Evolutionary conservation across 2,329 filamentous ascomycete genomes (phyloP).

Genomic region (Bipolaris oryzae): DNA sequence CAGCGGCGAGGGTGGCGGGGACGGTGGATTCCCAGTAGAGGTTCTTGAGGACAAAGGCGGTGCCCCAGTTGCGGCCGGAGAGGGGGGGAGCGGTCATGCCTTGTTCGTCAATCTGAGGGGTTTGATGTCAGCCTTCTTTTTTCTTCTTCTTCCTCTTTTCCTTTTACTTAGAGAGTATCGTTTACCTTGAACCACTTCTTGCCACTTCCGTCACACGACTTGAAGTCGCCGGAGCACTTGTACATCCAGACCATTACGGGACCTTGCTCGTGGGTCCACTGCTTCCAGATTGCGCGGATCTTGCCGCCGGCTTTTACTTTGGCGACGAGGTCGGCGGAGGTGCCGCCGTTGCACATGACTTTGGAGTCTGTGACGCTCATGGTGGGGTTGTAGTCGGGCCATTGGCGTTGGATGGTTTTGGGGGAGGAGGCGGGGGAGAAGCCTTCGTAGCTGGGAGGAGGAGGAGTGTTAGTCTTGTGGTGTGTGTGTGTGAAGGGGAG

Average conservation of each 20-base stretch:
- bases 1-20: conserved; percentile 52
- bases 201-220: conserved; percentile 58
- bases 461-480: conserved; percentile 26
- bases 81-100: conserved; percentile 56
- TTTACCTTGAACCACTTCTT: conserved; percentile 66
- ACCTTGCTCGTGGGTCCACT: conserved; percentile 65
- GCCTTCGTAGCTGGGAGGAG: conserved; percentile 57
- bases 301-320: conserved; percentile 57
- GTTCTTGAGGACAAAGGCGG: conserved; percentile 55
- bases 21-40: conserved; percentile 62
- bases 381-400: conserved; percentile 64
- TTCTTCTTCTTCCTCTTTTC: too few relatives aligned
- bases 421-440: conserved; percentile 57
- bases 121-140: too few relatives aligned
- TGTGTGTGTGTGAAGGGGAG: not conserved
- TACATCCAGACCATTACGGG: conserved; percentile 64
- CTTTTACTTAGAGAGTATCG: too few relatives aligned
- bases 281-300: conserved; percentile 60
- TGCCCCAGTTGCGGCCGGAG: conserved; percentile 58
- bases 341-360: conserved; percentile 62
- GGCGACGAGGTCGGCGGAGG: conserved; percentile 50
- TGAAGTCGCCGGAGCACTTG: conserved; percentile 57
- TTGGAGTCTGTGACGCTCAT: conserved; percentile 56
- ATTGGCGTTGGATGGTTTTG: conserved; percentile 63
- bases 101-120: conserved; percentile 59